These are phyloP conservation scores for Hibiscus mutabilis DNA, from an alignment of 345 rosid genomes.

Conservation along the genomic window DNA sequence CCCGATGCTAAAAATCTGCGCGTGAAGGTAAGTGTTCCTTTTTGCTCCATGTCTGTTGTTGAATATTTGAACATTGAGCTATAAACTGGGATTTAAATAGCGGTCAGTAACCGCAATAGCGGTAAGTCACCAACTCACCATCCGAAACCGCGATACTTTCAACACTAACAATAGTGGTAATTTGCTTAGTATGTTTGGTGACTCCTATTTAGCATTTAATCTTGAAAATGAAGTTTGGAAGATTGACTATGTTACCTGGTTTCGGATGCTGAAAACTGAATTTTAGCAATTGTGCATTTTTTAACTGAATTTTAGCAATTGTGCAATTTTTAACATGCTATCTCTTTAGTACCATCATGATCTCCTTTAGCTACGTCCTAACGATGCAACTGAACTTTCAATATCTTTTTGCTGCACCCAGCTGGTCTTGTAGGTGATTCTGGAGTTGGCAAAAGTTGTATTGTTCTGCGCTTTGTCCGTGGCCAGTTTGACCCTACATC, in stretches of 20 bases:
- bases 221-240: not conserved
- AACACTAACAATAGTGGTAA: not conserved
- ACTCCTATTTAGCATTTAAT: not conserved
- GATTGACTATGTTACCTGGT: not conserved
- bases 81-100: too few species aligned
- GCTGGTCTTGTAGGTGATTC: constrained; percentile 94
- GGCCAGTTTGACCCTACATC: constrained; percentile 96
- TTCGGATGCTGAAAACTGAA: not conserved
- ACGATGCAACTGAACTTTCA: constrained; percentile 11
- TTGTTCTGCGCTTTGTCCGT: constrained; percentile 97
- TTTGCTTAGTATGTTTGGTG: not conserved
- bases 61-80: not conserved
- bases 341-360: not conserved
- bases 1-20: constrained; percentile 75
- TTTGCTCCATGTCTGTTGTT: not conserved
- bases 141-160: too few species aligned
- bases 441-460: constrained; percentile 98
- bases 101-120: too few species aligned
- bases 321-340: not conserved
- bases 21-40: constrained; percentile 49
- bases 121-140: too few species aligned
- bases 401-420: constrained; percentile 27
- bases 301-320: not conserved
- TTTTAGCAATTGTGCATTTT: not conserved
- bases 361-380: not conserved